Conservation (phyloP, 2,329 filamentous ascomycete genomes). For the Scedosporium dehoogii region DNA sequence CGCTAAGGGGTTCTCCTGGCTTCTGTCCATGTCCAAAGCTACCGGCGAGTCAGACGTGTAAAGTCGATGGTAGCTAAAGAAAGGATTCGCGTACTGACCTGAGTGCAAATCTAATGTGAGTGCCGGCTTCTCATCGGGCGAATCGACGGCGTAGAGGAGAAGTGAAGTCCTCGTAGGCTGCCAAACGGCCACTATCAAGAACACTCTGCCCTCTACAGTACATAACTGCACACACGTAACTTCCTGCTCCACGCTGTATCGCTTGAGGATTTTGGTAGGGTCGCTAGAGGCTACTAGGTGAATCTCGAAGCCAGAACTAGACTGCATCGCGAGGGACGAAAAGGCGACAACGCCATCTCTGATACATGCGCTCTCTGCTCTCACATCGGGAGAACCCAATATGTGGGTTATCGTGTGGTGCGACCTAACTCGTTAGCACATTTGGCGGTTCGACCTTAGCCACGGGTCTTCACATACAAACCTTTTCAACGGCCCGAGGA, state of each 20-base stretch:
- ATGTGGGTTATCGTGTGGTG: conserved; percentile 22
- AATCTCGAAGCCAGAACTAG: not conserved
- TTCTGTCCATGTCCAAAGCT: too few species aligned
- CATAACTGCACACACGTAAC: conserved; percentile 34
- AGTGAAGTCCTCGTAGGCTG: conserved; percentile 8
- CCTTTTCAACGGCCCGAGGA: conserved; percentile 13
- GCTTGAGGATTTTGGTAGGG: not conserved
- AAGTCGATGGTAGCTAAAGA: not conserved
- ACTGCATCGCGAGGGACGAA: conserved; percentile 22
- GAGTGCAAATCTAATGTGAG: not conserved
- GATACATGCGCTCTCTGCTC: conserved; percentile 33
- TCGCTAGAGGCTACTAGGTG: not conserved
- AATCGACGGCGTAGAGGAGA: conserved; percentile 6
- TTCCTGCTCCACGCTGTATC: conserved; percentile 19
- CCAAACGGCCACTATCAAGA: conserved; percentile 19
- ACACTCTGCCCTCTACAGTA: conserved; percentile 12
- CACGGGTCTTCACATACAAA: not conserved
- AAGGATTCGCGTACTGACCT: not conserved
- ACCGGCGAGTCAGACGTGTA: not conserved
- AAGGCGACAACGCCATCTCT: conserved; percentile 28
- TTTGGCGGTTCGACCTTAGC: not conserved
- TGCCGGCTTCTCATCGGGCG: not conserved
- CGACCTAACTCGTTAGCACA: conserved; percentile 13
- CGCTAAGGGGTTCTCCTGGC: not conserved
- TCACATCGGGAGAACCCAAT: conserved; percentile 16